Evolutionary conservation across 345 rosid species (phyloP).

Genomic region (Eucalyptus pauciflora): DNA sequence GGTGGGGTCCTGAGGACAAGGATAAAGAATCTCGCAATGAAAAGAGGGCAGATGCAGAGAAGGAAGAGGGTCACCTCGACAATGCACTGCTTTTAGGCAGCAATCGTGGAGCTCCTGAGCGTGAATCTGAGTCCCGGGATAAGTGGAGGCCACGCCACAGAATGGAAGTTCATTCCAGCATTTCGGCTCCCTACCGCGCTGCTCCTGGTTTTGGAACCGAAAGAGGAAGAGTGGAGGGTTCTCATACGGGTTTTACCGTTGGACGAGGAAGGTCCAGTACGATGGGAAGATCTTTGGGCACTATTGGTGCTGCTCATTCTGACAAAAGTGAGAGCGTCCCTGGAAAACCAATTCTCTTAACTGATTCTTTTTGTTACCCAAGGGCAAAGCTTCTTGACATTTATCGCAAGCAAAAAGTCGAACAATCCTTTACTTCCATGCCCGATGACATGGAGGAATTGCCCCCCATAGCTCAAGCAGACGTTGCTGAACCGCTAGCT

Average conservation of each 20-base stretch:
- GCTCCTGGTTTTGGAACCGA: conserved; percentile 85
- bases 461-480: conserved; percentile 27
- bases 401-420: conserved; percentile 33
- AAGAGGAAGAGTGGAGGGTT: conserved; percentile 51
- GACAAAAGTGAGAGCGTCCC: conserved; percentile 19
- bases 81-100: conserved; percentile 27
- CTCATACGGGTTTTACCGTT: conserved; percentile 49
- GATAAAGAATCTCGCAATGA: conserved; percentile 65
- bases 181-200: conserved; percentile 46
- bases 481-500: conserved; percentile 46
- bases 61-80: conserved; percentile 53
- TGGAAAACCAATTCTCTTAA: conserved; percentile 21
- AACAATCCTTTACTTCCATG: conserved; percentile 15
- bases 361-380: conserved; percentile 38
- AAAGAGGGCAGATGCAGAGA: conserved; percentile 49
- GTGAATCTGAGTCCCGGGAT: conserved; percentile 77
- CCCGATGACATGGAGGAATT: conserved; percentile 51
- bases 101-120: conserved; percentile 42
- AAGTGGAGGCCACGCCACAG: conserved; percentile 98
- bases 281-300: conserved; percentile 20
- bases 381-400: conserved; percentile 79
- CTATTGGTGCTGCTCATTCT: conserved; percentile 5
- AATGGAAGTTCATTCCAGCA: conserved; percentile 56
- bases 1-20: conserved; percentile 98
- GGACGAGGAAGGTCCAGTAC: conserved; percentile 69